Evolutionary conservation across 805 yeast genomes (phyloP).

Genomic region (Kuraishia hungarica): DNA sequence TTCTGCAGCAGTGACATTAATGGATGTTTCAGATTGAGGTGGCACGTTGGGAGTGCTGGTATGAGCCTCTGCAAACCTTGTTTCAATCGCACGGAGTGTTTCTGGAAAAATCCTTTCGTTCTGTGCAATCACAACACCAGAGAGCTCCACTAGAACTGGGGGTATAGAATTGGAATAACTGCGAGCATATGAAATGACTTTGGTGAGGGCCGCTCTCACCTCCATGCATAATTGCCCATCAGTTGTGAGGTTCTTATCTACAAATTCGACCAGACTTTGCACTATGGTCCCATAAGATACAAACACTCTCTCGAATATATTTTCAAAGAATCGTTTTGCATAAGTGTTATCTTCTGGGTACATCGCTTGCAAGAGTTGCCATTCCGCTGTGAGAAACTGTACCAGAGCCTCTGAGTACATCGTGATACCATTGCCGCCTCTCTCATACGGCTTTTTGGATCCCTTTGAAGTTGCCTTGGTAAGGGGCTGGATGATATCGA

Average conservation of each 20-base stretch:
- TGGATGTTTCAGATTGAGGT: slow-evolving; percentile 30
- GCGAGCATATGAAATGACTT: slow-evolving; percentile 8
- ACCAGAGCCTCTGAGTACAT: slow-evolving; percentile 44
- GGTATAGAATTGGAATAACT: slow-evolving; percentile 2
- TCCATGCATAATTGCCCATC: slow-evolving; percentile 52
- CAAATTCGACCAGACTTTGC: slow-evolving; percentile 26
- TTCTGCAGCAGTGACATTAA: slow-evolving; percentile 67
- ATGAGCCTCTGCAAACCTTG: slow-evolving; percentile 40
- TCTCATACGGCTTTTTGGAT: slow-evolving; percentile 44
- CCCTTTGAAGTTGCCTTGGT: slow-evolving; percentile 30
- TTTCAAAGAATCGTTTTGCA: slow-evolving; percentile 19
- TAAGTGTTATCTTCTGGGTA: slow-evolving; percentile 23
- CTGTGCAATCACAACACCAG: neutral
- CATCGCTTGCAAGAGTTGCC: slow-evolving; percentile 34
- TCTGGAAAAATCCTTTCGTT: slow-evolving; percentile 1
- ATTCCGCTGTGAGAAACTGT: slow-evolving; percentile 40
- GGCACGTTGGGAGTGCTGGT: slow-evolving; percentile 37
- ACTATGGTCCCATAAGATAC: slow-evolving; percentile 30
- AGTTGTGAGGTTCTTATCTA: slow-evolving; percentile 31
- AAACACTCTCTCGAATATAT: slow-evolving; percentile 25
- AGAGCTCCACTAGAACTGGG: neutral
- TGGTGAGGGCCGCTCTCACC: slow-evolving; percentile 20
- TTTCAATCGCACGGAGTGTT: slow-evolving; percentile 11
- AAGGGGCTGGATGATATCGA: slow-evolving; percentile 37
- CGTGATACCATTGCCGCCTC: slow-evolving; percentile 51